Evolutionary conservation across 371 early-diverging fungal species (phyloP).

Genomic region (Mortierella sp.): DNA sequence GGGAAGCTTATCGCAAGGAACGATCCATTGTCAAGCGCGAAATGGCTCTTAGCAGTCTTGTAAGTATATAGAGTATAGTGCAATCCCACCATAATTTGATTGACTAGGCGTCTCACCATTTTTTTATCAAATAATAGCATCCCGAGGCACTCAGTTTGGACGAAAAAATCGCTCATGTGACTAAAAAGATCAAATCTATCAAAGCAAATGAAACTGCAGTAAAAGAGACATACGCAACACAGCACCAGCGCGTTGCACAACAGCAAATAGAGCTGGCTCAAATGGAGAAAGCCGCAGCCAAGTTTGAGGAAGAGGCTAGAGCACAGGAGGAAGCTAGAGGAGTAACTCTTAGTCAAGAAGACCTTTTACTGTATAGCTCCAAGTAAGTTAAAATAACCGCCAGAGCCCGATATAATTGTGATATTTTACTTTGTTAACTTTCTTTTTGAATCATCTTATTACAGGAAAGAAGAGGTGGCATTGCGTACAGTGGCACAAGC

Average conservation of each 20-base stretch:
- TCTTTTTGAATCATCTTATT: not conserved
- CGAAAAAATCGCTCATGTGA: constrained; percentile 78
- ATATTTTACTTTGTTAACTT: not conserved
- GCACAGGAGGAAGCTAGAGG: constrained; percentile 56
- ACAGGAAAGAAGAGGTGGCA: constrained; percentile 80
- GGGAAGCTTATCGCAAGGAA: constrained; percentile 81
- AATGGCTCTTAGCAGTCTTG: constrained; percentile 71
- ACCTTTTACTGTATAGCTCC: constrained; percentile 26
- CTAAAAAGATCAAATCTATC: constrained; percentile 75
- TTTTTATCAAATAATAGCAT: constrained; percentile 42
- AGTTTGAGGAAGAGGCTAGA: constrained; percentile 61
- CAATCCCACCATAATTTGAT: not conserved
- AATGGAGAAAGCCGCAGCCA: constrained; percentile 60
- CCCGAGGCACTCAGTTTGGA: constrained; percentile 74
- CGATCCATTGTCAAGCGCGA: constrained; percentile 76
- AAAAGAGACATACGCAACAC: constrained; percentile 68
- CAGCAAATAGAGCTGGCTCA: constrained; percentile 31
- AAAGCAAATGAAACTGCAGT: constrained; percentile 66
- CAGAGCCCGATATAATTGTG: not conserved
- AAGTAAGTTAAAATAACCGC: constrained; percentile 21
- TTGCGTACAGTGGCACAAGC: constrained; percentile 73
- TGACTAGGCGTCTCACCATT: not conserved
- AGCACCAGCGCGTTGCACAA: constrained; percentile 59
- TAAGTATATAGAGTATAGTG: constrained; percentile 45
- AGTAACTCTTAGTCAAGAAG: constrained; percentile 26